A percentile compares a stretch with the other conserved stretches of the same genome.
Conservation (phyloP, 768 basidiomycete genomes). For the Gymnopilus dilepis region DNA sequence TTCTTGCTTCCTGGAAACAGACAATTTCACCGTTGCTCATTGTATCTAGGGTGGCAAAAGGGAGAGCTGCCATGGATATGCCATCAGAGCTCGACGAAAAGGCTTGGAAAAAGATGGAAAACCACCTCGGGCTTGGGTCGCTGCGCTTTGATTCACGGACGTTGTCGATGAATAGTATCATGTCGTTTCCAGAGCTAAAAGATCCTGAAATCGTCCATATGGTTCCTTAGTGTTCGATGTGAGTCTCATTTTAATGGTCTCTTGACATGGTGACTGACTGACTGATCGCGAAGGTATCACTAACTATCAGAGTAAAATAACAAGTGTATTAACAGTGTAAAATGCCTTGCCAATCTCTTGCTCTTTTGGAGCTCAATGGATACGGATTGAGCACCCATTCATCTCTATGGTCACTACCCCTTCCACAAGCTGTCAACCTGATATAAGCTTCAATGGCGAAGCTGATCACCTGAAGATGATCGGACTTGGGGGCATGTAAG, state of each 20-base stretch:
- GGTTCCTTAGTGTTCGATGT: not conserved
- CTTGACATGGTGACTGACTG: not conserved
- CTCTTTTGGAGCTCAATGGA: no score
- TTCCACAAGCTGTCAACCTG: no score
- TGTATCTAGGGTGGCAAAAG: slow-evolving; percentile 20
- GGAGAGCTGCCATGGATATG: slow-evolving; percentile 12
- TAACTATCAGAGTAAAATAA: not conserved
- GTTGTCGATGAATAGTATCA: not conserved
- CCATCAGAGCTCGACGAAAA: not conserved
- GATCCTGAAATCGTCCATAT: not conserved
- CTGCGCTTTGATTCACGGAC: not conserved
- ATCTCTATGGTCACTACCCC: no score
- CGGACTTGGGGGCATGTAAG: no score
- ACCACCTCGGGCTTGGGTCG: not conserved
- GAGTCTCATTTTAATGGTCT: not conserved
- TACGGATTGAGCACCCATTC: no score
- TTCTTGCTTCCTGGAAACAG: not conserved
- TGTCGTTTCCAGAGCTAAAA: not conserved
- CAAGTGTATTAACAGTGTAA: not conserved
- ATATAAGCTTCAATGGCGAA: no score
- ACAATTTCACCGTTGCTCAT: slow-evolving; percentile 23
- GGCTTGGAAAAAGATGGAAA: slow-evolving; percentile 1
- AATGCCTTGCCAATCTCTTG: no score
- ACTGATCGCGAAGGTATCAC: not conserved
- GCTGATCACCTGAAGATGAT: no score